Evolutionary conservation across 768 basidiomycete genomes (phyloP), one percentile per base, ranked within the genome.

Genomic region (Leccinellum albellum): DNA sequence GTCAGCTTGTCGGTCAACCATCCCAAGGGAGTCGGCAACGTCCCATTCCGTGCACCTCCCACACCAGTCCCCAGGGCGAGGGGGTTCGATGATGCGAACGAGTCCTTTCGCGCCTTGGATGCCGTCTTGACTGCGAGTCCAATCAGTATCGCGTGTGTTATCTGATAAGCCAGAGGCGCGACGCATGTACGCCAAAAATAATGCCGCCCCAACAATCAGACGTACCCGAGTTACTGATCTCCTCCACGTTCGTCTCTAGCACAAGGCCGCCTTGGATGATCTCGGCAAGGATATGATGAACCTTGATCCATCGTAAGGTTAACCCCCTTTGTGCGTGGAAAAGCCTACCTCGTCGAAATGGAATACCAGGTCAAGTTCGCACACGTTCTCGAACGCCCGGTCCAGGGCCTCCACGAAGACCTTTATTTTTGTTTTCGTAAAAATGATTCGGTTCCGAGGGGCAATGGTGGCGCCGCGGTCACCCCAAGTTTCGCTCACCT

Each of bases 351-450:
- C 94, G 71, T 98, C 97, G 66, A 98, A 99, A 71, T 98, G 95
- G 72, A 98, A 99, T 51, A 99, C 95, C 13, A 99, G 81, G 72
- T 99, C 97, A 46, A 99, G 78, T 72, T 99, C 97, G 74, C 97
- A 98, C 0, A 99, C 97, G 66, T 98, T 98, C 77, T 97, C 94
- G 69, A 98, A 99, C 15, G 93, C 87, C 35, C 94, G 80, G 73
- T 99, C 97, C 33, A 99, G 80, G 3, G 92, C 88, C 76, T 99
- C 97, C 56, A 99, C 97, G 66, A 99, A 94, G 17, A 99, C 97
- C 95, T 57, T 47, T n/a, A n/a, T 40, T 42, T 44, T 40, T n/a
- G 9, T 40, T 4, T n/a, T 40, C 17, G 3, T n/a, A 12, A 42
- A 21, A 42, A 42, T 20, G 10, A 20, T 1, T 6, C 40, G 40